phyloP scores from a whole-genome alignment of 345 rosid genomes.

The Zanthoxylum bungeanum region DNA sequence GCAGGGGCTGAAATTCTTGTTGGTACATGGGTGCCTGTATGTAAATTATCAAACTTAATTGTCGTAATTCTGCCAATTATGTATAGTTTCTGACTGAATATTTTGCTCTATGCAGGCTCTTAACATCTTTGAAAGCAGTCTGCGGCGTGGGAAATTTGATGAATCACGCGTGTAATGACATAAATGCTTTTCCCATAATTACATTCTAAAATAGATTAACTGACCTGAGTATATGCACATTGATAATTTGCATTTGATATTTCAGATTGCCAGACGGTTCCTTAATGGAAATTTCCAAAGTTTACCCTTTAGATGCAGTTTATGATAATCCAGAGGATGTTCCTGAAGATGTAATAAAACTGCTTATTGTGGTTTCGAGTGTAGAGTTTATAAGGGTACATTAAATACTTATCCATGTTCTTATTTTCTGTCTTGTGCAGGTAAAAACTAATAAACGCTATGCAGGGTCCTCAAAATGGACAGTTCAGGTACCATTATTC shows the following conservation, averaged over 20 bases:
- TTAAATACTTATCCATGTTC: not conserved
- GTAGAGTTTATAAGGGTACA: not conserved
- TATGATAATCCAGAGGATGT: slow-evolving; percentile 56
- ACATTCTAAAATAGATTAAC: not conserved
- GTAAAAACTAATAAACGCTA: slow-evolving; percentile 52
- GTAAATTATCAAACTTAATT: slow-evolving; percentile 16
- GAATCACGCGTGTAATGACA: slow-evolving; percentile 51
- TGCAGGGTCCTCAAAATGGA: slow-evolving; percentile 61
- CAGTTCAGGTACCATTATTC: slow-evolving; percentile 40
- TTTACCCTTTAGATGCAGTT: slow-evolving; percentile 70
- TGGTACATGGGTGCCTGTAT: slow-evolving; percentile 70
- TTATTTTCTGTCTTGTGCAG: slow-evolving; percentile 27
- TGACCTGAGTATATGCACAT: not conserved
- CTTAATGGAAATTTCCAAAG: slow-evolving; percentile 57
- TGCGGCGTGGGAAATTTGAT: slow-evolving; percentile 55
- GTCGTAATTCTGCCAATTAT: not conserved
- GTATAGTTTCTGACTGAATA: not conserved
- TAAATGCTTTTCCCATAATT: not conserved
- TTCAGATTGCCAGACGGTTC: slow-evolving; percentile 69
- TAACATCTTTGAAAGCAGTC: slow-evolving; percentile 58
- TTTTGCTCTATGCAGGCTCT: slow-evolving; percentile 39
- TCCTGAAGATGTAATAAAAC: slow-evolving; percentile 49
- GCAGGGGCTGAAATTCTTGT: slow-evolving; percentile 66
- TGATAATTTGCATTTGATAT: slow-evolving; percentile 7
- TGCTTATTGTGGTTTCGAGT: not conserved